These are phyloP conservation scores for Apiotrichum sp. DNA, from an alignment of 1,284 basidiomycete species.

Conservation along the genomic window DNA sequence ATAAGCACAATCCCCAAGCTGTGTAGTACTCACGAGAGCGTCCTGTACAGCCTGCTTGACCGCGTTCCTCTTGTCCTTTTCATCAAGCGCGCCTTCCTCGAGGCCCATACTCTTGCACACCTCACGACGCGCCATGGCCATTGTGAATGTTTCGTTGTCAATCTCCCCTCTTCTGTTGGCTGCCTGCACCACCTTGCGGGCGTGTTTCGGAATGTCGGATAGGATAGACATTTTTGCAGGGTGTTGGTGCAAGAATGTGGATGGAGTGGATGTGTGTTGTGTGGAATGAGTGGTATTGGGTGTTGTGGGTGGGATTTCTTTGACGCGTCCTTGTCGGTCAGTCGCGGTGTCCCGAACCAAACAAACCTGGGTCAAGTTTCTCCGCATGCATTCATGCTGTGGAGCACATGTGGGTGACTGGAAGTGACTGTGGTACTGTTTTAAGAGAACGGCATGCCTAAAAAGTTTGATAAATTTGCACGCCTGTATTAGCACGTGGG, in stretches of 20 bases:
- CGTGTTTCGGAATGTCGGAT: slow-evolving; percentile 1
- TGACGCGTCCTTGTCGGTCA: too few relatives aligned
- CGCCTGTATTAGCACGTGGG: too few relatives aligned
- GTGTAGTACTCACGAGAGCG: slow-evolving; percentile 27
- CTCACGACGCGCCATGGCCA: slow-evolving; percentile 21
- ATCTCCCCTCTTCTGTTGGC: slow-evolving; percentile 26
- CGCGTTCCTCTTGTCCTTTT: slow-evolving; percentile 26
- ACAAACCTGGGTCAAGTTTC: too few relatives aligned
- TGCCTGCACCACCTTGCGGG: slow-evolving; percentile 14
- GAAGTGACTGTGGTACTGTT: too few relatives aligned
- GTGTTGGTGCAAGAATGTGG: too few relatives aligned
- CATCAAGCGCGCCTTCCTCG: slow-evolving; percentile 18
- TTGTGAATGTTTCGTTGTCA: slow-evolving; percentile 29
- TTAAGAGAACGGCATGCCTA: too few relatives aligned
- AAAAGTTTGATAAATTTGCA: too few relatives aligned
- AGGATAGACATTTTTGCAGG: not conserved
- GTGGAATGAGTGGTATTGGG: too few relatives aligned
- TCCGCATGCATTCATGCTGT: too few relatives aligned
- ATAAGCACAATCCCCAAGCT: not conserved
- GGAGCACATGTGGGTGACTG: too few relatives aligned
- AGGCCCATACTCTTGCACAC: slow-evolving; percentile 27
- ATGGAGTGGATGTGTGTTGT: not conserved
- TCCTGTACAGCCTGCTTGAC: slow-evolving; percentile 44
- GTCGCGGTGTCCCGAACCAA: too few relatives aligned
- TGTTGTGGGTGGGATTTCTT: too few relatives aligned